Conservation (phyloP, 164 flowering plant genomes). For the Macadamia integrifolia region DNA sequence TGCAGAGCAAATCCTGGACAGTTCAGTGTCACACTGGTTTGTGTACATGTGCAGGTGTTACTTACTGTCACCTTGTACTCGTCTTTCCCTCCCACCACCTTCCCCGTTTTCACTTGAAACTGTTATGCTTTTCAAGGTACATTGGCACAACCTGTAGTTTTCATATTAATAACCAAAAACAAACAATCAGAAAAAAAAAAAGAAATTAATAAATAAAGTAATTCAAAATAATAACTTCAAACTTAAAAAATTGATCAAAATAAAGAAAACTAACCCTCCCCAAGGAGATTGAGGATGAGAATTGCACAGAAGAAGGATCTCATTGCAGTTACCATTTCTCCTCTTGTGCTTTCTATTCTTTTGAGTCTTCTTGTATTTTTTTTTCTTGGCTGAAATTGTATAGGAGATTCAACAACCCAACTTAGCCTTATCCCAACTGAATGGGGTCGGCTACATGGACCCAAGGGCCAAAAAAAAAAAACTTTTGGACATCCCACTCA, state of each 20-base stretch:
- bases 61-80: slow-evolving; percentile 1
- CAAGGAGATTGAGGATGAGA: background rate
- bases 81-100: background rate
- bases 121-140: background rate
- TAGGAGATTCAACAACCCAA: too few species aligned
- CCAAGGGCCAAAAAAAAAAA: too few species aligned
- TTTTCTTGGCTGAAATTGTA: too few species aligned
- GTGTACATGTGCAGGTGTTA: background rate
- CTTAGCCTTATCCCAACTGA: too few species aligned
- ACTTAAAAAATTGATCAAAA: background rate
- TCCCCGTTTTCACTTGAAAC: background rate
- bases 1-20: background rate
- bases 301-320: background rate
- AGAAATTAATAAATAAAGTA: background rate
- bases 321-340: background rate
- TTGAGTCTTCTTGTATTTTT: too few species aligned
- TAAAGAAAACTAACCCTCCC: background rate
- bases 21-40: background rate
- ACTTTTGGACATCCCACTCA: too few species aligned
- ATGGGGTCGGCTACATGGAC: too few species aligned
- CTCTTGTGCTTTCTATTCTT: too few species aligned
- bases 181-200: too few species aligned
- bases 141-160: slow-evolving; percentile 5
- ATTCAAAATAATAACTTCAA: background rate
- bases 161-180: too few species aligned